phyloP scores from a whole-genome alignment of 305 asterid genomes.

The Striga hermonthica region DNA sequence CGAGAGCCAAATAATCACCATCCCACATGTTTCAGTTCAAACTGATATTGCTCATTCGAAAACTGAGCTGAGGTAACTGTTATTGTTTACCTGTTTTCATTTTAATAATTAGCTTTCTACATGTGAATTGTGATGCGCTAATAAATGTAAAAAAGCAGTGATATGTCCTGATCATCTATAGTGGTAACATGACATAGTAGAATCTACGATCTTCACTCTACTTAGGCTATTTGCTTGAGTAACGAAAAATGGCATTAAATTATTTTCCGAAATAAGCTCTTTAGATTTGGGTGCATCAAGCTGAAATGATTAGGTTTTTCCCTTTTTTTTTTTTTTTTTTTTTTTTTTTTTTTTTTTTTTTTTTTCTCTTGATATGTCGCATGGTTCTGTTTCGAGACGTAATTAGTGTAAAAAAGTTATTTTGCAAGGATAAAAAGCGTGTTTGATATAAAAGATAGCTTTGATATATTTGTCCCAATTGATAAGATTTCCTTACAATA shows the following conservation, averaged over 20 bases:
- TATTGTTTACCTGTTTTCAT: constrained; percentile 24
- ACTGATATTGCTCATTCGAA: constrained; percentile 96
- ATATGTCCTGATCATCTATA: constrained; percentile 12
- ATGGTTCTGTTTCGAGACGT: constrained; percentile 22
- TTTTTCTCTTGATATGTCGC: constrained; percentile 12
- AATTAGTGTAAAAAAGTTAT: constrained; percentile 20
- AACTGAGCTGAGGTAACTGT: constrained; percentile 81
- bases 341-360: too few species aligned
- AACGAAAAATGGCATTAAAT: too few species aligned
- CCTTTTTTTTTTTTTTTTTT: too few species aligned
- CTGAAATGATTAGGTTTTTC: too few species aligned
- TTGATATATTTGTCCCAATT: constrained; percentile 16
- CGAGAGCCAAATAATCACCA: constrained; percentile 88
- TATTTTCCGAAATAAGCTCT: too few species aligned
- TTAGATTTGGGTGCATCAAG: too few species aligned
- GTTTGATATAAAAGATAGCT: constrained; percentile 2
- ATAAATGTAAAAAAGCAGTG: constrained; percentile 3
- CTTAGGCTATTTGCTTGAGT: not conserved
- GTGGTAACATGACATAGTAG: not conserved
- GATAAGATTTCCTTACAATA: constrained; percentile 33
- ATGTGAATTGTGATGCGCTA: constrained; percentile 11
- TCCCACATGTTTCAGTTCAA: constrained; percentile 91
- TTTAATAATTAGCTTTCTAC: constrained; percentile 12
- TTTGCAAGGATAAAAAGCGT: constrained; percentile 3
- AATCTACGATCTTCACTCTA: not conserved